These are phyloP conservation scores for Herpetomonas samuelpessoai DNA, from an alignment of 208 protist species.

Conservation along the genomic window DNA sequence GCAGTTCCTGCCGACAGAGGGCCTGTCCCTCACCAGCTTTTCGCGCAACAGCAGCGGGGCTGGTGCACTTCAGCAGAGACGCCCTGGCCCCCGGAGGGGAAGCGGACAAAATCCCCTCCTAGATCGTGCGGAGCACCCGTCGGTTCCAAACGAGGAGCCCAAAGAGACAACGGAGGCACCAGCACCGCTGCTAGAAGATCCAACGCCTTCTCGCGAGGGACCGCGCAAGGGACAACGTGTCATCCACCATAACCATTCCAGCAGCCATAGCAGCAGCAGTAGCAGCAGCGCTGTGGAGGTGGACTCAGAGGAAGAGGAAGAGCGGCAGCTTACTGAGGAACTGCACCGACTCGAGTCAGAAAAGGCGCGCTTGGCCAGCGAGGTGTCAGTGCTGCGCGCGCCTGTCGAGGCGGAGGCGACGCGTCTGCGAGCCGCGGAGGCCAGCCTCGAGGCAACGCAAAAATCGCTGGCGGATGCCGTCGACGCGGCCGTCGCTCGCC, in stretches of 20 bases:
- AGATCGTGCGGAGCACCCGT: no score
- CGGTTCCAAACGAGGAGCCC: no score
- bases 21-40: no score
- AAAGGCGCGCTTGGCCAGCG: slow-evolving; percentile 28
- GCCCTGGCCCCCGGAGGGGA: no score
- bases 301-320: slow-evolving; percentile 14
- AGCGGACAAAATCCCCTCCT: no score
- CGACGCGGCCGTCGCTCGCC: slow-evolving; percentile 15
- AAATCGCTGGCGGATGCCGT: slow-evolving; percentile 21
- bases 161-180: no score
- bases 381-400: slow-evolving; percentile 25
- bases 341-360: slow-evolving; percentile 28
- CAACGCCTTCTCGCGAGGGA: no score
- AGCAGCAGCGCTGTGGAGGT: background rate
- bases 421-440: slow-evolving; percentile 21
- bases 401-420: slow-evolving; percentile 24
- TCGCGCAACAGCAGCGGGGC: no score
- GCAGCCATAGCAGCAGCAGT: background rate
- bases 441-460: slow-evolving; percentile 27
- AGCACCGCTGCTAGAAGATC: no score
- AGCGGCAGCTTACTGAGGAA: slow-evolving; percentile 18
- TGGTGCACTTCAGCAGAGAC: no score
- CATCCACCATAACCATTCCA: background rate
- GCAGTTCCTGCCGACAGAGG: no score
- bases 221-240: background rate